A percentile compares a stretch with the other conserved stretches of the same genome.
Conservation (phyloP, 2,329 filamentous ascomycete genomes). For the Cladobotryum mycophilum region DNA sequence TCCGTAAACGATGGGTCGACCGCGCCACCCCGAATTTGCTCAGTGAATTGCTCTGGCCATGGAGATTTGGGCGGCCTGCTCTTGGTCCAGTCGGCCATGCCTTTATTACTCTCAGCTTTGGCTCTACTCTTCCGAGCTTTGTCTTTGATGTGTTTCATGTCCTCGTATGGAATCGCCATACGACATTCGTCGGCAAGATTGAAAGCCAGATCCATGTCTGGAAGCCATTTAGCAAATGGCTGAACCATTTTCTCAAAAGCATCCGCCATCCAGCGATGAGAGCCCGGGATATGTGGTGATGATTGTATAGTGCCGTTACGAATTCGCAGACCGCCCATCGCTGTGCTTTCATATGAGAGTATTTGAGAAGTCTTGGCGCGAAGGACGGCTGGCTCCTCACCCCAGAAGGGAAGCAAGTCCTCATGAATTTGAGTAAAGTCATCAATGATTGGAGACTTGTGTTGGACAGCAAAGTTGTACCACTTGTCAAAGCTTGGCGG, state of each 20-base stretch:
- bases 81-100: neutral
- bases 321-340: constrained; percentile 45
- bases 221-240: constrained; percentile 60
- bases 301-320: constrained; percentile 52
- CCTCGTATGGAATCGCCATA: constrained; percentile 51
- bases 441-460: constrained; percentile 61
- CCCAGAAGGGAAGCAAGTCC: constrained; percentile 73
- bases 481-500: constrained; percentile 75
- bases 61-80: neutral
- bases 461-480: constrained; percentile 64
- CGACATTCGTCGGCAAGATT: constrained; percentile 64
- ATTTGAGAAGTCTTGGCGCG: constrained; percentile 42
- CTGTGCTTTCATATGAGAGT: constrained; percentile 26
- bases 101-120: neutral
- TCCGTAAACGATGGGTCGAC: constrained; percentile 15
- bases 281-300: constrained; percentile 25
- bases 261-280: constrained; percentile 31
- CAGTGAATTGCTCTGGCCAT: constrained; percentile 15
- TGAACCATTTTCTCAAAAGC: constrained; percentile 56
- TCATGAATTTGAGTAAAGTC: constrained; percentile 70
- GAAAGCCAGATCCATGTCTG: constrained; percentile 73
- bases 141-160: constrained; percentile 53
- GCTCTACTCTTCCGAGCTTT: constrained; percentile 32
- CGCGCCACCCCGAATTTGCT: neutral
- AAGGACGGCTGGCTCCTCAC: constrained; percentile 57